Evolutionary conservation across 2,329 filamentous ascomycete species (phyloP).

Genomic region (Neoarthrinium moseri): DNA sequence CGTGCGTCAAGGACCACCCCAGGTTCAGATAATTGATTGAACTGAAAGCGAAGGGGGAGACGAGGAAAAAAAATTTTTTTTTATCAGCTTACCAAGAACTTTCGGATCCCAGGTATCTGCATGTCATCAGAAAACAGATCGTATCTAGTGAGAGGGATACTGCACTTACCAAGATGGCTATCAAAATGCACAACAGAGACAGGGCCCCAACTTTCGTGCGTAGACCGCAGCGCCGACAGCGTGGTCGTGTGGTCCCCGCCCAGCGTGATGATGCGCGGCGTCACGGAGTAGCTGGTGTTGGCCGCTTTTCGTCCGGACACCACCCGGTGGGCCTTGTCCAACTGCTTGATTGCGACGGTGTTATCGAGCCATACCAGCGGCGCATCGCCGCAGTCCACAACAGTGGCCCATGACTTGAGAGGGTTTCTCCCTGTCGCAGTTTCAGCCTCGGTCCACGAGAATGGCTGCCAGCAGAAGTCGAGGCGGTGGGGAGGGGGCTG

Average conservation of each 20-base stretch:
- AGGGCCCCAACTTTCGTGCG: conserved; percentile 54
- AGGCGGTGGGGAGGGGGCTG: neutral
- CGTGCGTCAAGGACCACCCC: neutral
- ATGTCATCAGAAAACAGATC: neutral
- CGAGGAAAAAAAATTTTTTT: too few relatives aligned
- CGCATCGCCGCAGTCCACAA: conserved; percentile 80
- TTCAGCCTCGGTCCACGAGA: neutral
- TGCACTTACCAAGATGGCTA: conserved; percentile 54
- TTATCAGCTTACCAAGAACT: conserved; percentile 40
- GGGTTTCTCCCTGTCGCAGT: conserved; percentile 50
- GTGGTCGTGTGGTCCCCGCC: conserved; percentile 67
- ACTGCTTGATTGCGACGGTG: conserved; percentile 68
- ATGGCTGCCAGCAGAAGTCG: neutral
- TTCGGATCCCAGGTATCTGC: conserved; percentile 71
- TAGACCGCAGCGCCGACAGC: conserved; percentile 59
- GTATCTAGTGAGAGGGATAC: neutral
- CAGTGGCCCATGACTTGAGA: conserved; percentile 68
- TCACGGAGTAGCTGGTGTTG: conserved; percentile 40
- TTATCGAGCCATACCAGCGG: conserved; percentile 78
- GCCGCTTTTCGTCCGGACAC: conserved; percentile 33
- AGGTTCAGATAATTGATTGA: too few relatives aligned
- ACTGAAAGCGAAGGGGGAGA: too few relatives aligned
- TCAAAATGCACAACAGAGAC: conserved; percentile 67
- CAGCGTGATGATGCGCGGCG: conserved; percentile 56
- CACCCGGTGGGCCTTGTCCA: conserved; percentile 63